Percentiles rank a stretch among this genome's conserved stretches.
Conservation (phyloP, 129 eudicot species). For the Pulicaria dysenterica region DNA sequence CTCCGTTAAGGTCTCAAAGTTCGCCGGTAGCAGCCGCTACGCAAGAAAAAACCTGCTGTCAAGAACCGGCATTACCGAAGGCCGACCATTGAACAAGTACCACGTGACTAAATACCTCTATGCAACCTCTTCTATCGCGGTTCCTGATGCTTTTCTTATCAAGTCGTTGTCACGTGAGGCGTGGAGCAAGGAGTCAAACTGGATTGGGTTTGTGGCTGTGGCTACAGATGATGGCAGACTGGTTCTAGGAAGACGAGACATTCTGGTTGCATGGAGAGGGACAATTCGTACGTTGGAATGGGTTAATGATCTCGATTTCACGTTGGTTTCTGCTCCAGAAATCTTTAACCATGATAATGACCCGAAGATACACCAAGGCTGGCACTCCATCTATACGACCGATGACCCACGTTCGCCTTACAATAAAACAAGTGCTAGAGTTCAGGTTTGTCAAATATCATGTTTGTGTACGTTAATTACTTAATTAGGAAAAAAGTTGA, state of each 20-base stretch:
- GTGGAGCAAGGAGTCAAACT: conserved; percentile 86
- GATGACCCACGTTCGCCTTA: conserved; percentile 67
- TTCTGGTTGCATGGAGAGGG: conserved; percentile 90
- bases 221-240: conserved; percentile 72
- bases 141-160: conserved; percentile 62
- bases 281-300: conserved; percentile 67
- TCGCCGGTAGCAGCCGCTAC: conserved; percentile 62
- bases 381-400: conserved; percentile 78
- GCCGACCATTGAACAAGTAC: conserved; percentile 56
- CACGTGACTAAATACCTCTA: conserved; percentile 67
- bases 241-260: conserved; percentile 82
- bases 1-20: conserved; percentile 59
- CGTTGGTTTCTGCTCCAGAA: conserved; percentile 47
- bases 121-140: conserved; percentile 53
- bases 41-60: conserved; percentile 47
- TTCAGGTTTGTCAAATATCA: too few species aligned
- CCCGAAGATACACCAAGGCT: conserved; percentile 71
- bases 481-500: too few species aligned
- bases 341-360: conserved; percentile 42
- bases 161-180: conserved; percentile 81
- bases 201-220: conserved; percentile 93
- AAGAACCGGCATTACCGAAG: conserved; percentile 48
- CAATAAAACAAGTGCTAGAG: conserved; percentile 66
- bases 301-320: conserved; percentile 70
- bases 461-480: too few species aligned